A percentile compares a stretch with the other conserved stretches of the same genome.
Evolutionary conservation across 441 rosid genomes (phyloP).

Genomic region (Capsella rubella): DNA sequence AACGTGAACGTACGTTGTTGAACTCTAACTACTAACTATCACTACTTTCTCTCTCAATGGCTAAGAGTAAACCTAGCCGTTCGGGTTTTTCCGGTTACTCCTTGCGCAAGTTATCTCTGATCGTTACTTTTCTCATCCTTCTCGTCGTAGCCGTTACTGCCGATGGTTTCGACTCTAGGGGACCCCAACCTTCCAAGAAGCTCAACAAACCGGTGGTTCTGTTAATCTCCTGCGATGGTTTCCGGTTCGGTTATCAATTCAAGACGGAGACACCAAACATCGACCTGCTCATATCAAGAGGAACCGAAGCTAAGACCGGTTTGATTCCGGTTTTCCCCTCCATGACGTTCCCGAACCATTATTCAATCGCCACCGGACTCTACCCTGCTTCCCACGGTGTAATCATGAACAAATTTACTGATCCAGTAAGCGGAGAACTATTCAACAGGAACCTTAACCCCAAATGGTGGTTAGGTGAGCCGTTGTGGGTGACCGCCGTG

Average conservation of each 20-base stretch:
- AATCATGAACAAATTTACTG: constrained; percentile 65
- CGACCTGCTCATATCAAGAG: constrained; percentile 66
- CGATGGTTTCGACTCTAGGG: constrained; percentile 1
- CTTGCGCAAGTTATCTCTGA: not conserved
- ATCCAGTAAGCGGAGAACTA: constrained; percentile 65
- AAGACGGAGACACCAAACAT: constrained; percentile 80
- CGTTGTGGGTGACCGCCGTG: constrained; percentile 84
- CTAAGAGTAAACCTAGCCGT: not conserved
- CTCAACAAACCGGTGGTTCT: constrained; percentile 71
- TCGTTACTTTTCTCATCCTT: not conserved
- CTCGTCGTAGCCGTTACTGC: constrained; percentile 36
- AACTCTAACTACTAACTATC: not conserved
- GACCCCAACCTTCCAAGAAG: constrained; percentile 59
- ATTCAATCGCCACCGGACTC: constrained; percentile 90
- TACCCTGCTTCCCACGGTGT: constrained; percentile 91
- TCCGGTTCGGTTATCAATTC: constrained; percentile 93
- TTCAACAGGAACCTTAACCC: constrained; percentile 77
- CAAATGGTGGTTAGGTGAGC: constrained; percentile 99
- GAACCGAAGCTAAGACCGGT: constrained; percentile 89
- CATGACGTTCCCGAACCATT: constrained; percentile 91
- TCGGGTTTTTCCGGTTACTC: not conserved
- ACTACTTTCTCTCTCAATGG: not conserved
- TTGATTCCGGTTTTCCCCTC: constrained; percentile 91
- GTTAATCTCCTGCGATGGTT: constrained; percentile 83
- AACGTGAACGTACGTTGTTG: not conserved